Conservation (phyloP, 345 rosid species). For the Linum trigynum region DNA sequence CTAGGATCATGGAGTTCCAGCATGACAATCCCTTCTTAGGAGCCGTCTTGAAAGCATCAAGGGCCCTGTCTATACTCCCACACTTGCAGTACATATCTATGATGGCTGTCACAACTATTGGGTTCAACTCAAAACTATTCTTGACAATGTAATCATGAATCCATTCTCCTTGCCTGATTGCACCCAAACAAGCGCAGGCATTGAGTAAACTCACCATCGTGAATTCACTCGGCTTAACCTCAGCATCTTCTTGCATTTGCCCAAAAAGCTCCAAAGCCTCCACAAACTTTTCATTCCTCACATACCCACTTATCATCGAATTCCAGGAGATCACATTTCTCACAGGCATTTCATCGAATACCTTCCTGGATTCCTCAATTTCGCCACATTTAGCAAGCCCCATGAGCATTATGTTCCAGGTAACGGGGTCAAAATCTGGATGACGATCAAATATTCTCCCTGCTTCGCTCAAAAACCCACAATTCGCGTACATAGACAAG, state of each 20-base stretch:
- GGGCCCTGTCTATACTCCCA: slow-evolving; percentile 45
- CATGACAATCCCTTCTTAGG: slow-evolving; percentile 43
- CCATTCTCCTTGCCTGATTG: slow-evolving; percentile 64
- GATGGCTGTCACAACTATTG: slow-evolving; percentile 50
- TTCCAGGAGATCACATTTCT: slow-evolving; percentile 62
- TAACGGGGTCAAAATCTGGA: slow-evolving; percentile 40
- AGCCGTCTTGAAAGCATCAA: slow-evolving; percentile 31
- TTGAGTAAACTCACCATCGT: slow-evolving; percentile 72
- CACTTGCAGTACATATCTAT: slow-evolving; percentile 74
- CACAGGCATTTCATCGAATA: slow-evolving; percentile 44
- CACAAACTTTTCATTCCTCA: slow-evolving; percentile 39
- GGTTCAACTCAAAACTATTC: slow-evolving; percentile 38
- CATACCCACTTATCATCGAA: slow-evolving; percentile 64
- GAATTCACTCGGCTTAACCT: slow-evolving; percentile 44
- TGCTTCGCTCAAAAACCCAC: slow-evolving; percentile 53
- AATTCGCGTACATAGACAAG: slow-evolving; percentile 50
- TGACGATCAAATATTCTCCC: slow-evolving; percentile 26
- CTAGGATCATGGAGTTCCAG: slow-evolving; percentile 80
- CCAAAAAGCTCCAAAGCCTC: slow-evolving; percentile 53
- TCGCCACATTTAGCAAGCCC: slow-evolving; percentile 50
- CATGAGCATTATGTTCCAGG: slow-evolving; percentile 65
- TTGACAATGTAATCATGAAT: slow-evolving; percentile 44
- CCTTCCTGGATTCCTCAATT: slow-evolving; percentile 38
- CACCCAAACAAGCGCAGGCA: slow-evolving; percentile 57
- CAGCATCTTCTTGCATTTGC: slow-evolving; percentile 34